phyloP scores from a whole-genome alignment of 1,284 basidiomycete species.

The Athelia psychrophila region DNA sequence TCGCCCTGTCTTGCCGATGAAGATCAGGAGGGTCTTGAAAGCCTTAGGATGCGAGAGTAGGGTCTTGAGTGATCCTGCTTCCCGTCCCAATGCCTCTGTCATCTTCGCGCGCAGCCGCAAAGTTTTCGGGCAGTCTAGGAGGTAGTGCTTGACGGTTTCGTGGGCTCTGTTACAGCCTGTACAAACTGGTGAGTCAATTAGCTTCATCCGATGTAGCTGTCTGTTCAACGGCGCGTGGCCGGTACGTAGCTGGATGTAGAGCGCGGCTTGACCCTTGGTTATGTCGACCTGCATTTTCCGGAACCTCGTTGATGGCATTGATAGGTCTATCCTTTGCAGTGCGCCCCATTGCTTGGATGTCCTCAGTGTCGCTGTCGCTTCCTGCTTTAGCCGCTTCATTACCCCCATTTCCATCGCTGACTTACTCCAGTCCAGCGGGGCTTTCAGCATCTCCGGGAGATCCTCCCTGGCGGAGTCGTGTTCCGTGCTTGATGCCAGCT shows the following conservation, averaged over 20 bases:
- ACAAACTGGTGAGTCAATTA: no score
- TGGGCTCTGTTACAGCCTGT: no score
- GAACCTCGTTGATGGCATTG: slow-evolving; percentile 1
- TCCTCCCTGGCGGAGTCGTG: not conserved
- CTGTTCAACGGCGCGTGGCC: no score
- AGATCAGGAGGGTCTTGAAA: no score
- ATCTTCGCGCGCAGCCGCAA: no score
- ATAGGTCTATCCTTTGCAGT: not conserved
- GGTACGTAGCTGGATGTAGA: slow-evolving; percentile 26
- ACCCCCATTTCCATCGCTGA: slow-evolving; percentile 2
- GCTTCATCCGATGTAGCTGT: no score
- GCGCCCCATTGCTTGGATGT: not conserved
- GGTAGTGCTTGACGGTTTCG: no score
- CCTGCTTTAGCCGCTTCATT: not conserved
- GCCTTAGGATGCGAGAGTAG: no score
- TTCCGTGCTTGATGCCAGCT: slow-evolving; percentile 10
- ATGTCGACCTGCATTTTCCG: slow-evolving; percentile 7
- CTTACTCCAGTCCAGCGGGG: not conserved
- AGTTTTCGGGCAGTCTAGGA: no score
- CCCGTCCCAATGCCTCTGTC: no score
- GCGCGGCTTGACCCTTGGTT: slow-evolving; percentile 7
- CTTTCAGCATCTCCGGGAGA: slow-evolving; percentile 10
- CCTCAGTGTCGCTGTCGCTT: not conserved
- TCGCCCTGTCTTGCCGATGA: no score
- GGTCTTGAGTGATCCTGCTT: no score